Base-by-base conservation (phyloP, 2,329 filamentous ascomycete genomes). In the Hypocreales sp. region DNA sequence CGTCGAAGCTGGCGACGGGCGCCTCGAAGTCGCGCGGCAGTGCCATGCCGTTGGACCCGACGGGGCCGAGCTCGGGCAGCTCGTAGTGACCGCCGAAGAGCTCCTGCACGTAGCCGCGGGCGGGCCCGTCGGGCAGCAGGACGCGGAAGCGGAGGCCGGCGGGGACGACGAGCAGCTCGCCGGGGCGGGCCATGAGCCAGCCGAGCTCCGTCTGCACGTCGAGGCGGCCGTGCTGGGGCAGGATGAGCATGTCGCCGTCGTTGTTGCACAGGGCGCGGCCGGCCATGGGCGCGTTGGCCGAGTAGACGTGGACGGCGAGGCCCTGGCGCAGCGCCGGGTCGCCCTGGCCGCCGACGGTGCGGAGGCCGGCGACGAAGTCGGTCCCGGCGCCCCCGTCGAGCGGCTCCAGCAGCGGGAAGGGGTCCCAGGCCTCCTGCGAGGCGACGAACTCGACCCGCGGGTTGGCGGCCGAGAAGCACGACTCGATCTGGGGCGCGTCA, bases 151-250 rank as follows among this genome's bases (percentile, higher is more conserved):
- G 60, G 24, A 77, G 59, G n/a, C 75, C 75, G 9, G 71, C 62
- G 14, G 69, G 75, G 14, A 80, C 71, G 11, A 79, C 64, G 26
- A 60, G 64, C 18, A 79, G 67, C 44, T 79, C 75, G n/a, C 72
- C 72, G 0, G 72, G 74, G 4, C 72, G 67, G 5, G 79, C 71
- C 27, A 72, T 61, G 1, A 79, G 45, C 15, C 59, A 60, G 5
- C 75, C 75, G 11, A 79, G 61, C 41, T 79, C 75, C 3, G 75
- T 79, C 41, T 75, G 72, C 24, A 79, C 72, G 36, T 79, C 67
- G 2, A 80, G 55, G 0, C 64, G 56, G 9, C 75, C 75, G 35
- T 72, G 62, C 33, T 79, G 74, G 0, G 66, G 70, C 3, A 79
- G 60, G 25, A 79, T 72, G 28, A 79, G 52, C 33, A 74, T 64